Conservation (phyloP, 192 early-diverging fungal genomes). For the Backusella morwellensis region DNA sequence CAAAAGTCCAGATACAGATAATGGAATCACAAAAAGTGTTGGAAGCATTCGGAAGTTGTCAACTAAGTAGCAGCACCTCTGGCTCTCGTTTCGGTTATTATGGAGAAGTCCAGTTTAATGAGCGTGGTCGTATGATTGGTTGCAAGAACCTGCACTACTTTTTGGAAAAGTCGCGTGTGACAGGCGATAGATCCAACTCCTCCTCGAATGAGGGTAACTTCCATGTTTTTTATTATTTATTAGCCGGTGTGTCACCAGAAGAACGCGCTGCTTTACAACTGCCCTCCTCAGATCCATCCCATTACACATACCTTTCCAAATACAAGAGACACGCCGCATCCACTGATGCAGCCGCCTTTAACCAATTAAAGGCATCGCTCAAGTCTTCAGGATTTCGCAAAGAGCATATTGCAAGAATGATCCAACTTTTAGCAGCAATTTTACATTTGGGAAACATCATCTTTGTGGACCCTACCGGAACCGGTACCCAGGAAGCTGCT, state of each 20-base stretch:
- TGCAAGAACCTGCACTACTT: slow-evolving; percentile 74
- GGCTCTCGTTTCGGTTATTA: slow-evolving; percentile 82
- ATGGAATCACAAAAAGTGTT: slow-evolving; percentile 69
- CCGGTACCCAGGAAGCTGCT: slow-evolving; percentile 72
- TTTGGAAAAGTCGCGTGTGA: slow-evolving; percentile 61
- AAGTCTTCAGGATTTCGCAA: slow-evolving; percentile 54
- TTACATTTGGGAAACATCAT: slow-evolving; percentile 86
- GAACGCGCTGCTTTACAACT: slow-evolving; percentile 46
- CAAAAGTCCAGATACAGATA: slow-evolving; percentile 68
- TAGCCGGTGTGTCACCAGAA: slow-evolving; percentile 69
- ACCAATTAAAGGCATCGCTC: slow-evolving; percentile 59
- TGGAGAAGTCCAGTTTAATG: slow-evolving; percentile 90
- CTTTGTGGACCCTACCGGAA: slow-evolving; percentile 63
- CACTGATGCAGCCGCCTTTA: slow-evolving; percentile 54
- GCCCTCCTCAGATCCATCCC: slow-evolving; percentile 52
- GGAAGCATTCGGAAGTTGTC: slow-evolving; percentile 79
- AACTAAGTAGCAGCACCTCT: slow-evolving; percentile 56
- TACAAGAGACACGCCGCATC: slow-evolving; percentile 46
- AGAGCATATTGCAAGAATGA: slow-evolving; percentile 72
- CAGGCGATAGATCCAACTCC: slow-evolving; percentile 47
- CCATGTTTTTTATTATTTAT: slow-evolving; percentile 80
- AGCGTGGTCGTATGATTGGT: slow-evolving; percentile 79
- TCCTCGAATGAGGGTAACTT: slow-evolving; percentile 58
- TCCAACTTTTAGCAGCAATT: slow-evolving; percentile 81
- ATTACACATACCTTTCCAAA: slow-evolving; percentile 56